phyloP scores from a whole-genome alignment of 2,329 filamentous ascomycete species.

The Myriosclerotinia scirpicola region DNA sequence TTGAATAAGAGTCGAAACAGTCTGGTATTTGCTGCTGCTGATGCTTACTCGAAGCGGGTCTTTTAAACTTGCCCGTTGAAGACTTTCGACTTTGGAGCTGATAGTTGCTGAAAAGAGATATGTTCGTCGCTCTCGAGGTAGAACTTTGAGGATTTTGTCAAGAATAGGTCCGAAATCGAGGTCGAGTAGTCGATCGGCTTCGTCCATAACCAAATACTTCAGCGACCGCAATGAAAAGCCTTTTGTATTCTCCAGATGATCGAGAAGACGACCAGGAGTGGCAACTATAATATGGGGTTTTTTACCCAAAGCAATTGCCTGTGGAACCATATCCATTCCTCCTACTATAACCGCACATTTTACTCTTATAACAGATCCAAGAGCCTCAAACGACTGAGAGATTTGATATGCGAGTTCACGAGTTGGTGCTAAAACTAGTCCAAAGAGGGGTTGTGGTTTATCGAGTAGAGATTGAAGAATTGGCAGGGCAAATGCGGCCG shows the following conservation, averaged over 20 bases:
- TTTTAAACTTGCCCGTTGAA: constrained; percentile 84
- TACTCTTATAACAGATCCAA: constrained; percentile 85
- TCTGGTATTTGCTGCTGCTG: constrained; percentile 82
- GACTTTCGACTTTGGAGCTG: constrained; percentile 86
- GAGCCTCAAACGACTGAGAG: constrained; percentile 79
- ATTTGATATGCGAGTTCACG: constrained; percentile 94
- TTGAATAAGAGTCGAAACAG: constrained; percentile 84
- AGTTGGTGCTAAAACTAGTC: constrained; percentile 88
- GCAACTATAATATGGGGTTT: constrained; percentile 93
- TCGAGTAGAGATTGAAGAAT: constrained; percentile 90
- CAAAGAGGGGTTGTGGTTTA: constrained; percentile 80
- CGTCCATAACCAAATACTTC: constrained; percentile 92
- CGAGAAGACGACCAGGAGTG: constrained; percentile 83
- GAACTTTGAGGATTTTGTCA: constrained; percentile 88
- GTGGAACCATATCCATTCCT: constrained; percentile 93
- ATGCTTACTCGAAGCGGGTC: constrained; percentile 84
- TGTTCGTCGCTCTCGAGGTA: constrained; percentile 75
- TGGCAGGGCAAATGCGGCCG: constrained; percentile 88
- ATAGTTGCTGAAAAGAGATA: constrained; percentile 95
- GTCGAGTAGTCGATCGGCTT: constrained; percentile 88
- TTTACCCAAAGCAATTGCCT: constrained; percentile 89
- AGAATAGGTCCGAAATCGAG: constrained; percentile 91
- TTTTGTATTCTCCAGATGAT: constrained; percentile 95
- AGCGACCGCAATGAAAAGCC: constrained; percentile 82
- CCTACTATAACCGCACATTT: constrained; percentile 84